Base-by-base conservation (phyloP, 2,329 filamentous ascomycete genomes). In the Calonectria pseudoturangicola region DNA sequence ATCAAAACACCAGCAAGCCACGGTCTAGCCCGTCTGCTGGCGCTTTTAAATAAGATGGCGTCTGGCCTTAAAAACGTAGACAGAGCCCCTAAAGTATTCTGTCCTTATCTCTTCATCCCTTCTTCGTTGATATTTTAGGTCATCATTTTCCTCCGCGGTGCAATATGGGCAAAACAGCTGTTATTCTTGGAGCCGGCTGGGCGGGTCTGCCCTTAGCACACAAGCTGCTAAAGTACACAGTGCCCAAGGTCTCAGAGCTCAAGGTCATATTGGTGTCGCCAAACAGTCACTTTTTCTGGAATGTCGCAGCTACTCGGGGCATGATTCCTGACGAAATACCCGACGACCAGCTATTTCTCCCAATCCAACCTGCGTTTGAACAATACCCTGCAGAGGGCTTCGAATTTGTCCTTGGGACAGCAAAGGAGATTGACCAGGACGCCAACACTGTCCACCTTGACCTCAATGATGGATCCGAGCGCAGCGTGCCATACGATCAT, bases 251-350 rank as follows among this genome's bases (percentile, higher is more conserved):
- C 21, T 79, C 85, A 39, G 85, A 85, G 50, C 75, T 88, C 54
- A 89, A 88, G 75, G 87, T 90, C 64, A 83, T 90, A 27, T 83
- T 90, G n/a, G 85, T 90, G 16, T 88, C 88, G 43, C 82, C 89
- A 82, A 90, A 87, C 78, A 86, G 83, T 66, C 87, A 89, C 75
- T 89, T 90, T 75, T 90, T 86, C 82, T 90, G 88, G 89, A 90
- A 90, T 76, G 74, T 91, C 8, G 89, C 89, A 1, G 86, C 89
- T 2, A 87, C 89, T n/a, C 88, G 89, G 45, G 88, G 87, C 74
- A 84, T 90, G 47, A 84, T 90, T 27, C 88, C 88, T 1, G 86
- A 85, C 33, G 80, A 84, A 41, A 81, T 89, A 68, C 82, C 84
- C 18, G 87, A 89, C 72, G 84, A 87, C 7, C 81, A 87, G 70